These are phyloP conservation scores for Penicillium soppii DNA, from an alignment of 495 filamentous ascomycete genomes.

Conservation along the genomic window DNA sequence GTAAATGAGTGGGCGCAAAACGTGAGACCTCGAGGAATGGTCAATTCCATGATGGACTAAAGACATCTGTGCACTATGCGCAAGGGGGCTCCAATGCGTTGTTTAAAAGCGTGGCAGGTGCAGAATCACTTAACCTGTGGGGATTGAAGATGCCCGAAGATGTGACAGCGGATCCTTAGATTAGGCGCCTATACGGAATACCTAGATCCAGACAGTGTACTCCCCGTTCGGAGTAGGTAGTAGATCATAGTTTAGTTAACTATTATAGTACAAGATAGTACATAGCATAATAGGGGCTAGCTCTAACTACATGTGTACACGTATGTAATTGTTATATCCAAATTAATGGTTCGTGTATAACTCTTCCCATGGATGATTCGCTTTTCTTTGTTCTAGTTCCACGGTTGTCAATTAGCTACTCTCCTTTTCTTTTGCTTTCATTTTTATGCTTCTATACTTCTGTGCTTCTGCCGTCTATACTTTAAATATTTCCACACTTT, in stretches of 20 bases:
- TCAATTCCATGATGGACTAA: conserved; percentile 18
- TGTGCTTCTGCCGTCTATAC: no score
- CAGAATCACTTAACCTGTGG: conserved; percentile 26
- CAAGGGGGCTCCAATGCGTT: conserved; percentile 29
- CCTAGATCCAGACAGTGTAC: conserved; percentile 19
- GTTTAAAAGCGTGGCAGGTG: conserved; percentile 44
- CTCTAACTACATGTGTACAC: no score
- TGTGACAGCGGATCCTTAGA: conserved; percentile 41
- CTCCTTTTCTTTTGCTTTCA: background rate
- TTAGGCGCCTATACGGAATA: conserved; percentile 33
- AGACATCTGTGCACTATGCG: conserved; percentile 4
- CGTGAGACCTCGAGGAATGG: conserved; percentile 6
- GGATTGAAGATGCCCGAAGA: conserved; percentile 28
- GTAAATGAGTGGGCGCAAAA: conserved; percentile 10
- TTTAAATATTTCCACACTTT: no score
- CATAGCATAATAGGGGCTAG: background rate
- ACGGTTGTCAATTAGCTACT: conserved; percentile 2
- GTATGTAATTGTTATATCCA: no score
- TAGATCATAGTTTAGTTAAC: background rate
- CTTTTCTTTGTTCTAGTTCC: conserved; percentile 8
- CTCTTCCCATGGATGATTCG: conserved; percentile 2
- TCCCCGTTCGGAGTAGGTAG: background rate
- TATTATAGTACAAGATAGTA: no score
- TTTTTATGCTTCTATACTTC: background rate
- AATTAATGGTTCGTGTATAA: conserved; percentile 18